phyloP scores from a whole-genome alignment of 2,329 filamentous ascomycete genomes.

The Penicillium sp. region DNA sequence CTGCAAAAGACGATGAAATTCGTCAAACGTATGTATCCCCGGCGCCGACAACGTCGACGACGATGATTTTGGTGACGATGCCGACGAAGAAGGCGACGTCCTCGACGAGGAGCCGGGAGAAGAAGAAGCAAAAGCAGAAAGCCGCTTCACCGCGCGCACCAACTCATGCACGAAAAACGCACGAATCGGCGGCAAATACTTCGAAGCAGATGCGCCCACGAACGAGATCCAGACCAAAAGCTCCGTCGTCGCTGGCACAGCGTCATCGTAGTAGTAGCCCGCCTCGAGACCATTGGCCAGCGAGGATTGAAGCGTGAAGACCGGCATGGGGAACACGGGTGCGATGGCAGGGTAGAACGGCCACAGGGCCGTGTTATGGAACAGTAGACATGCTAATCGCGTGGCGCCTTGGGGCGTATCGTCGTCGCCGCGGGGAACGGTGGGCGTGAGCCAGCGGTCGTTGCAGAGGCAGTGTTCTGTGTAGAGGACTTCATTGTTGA shows the following conservation, averaged over 20 bases:
- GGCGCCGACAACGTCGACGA: not conserved
- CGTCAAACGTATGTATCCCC: conserved; percentile 28
- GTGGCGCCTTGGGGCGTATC: conserved; percentile 35
- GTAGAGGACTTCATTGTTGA: conserved; percentile 37
- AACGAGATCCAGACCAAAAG: conserved; percentile 36
- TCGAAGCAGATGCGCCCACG: conserved; percentile 28
- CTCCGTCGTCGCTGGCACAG: conserved; percentile 22
- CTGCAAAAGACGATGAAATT: conserved; percentile 27
- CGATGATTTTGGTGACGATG: not conserved
- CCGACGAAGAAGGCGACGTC: not conserved
- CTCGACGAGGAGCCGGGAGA: not conserved
- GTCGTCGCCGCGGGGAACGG: conserved; percentile 23
- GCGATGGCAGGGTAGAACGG: conserved; percentile 34
- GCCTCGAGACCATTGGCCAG: conserved; percentile 30
- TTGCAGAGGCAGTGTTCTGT: conserved; percentile 35
- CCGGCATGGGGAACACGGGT: conserved; percentile 32
- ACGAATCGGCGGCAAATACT: conserved; percentile 8
- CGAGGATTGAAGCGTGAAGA: conserved; percentile 29
- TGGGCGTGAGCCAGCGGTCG: conserved; percentile 29
- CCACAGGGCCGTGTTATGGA: conserved; percentile 39
- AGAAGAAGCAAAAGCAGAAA: not conserved
- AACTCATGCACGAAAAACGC: conserved; percentile 31
- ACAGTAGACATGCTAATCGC: conserved; percentile 35
- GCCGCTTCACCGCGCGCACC: not conserved
- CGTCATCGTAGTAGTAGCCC: conserved; percentile 24